Evolutionary conservation across 768 basidiomycete species (phyloP).

Genomic region (Macrolepiota dolichaula): DNA sequence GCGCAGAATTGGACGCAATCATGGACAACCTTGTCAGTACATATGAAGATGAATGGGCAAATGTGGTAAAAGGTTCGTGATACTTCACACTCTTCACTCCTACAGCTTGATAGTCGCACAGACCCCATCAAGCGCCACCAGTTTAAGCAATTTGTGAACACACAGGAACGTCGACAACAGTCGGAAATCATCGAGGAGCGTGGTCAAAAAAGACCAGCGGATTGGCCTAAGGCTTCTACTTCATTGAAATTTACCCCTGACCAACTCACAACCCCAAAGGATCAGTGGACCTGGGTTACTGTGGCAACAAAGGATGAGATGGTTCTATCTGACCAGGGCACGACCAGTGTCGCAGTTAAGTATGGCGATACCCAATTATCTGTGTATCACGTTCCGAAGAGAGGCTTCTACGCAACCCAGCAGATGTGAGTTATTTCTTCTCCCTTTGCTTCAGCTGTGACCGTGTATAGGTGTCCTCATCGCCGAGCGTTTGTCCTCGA

Average conservation of each 20-base stretch:
- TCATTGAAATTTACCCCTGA: constrained; percentile 39
- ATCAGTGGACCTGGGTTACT: constrained; percentile 54
- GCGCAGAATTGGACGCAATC: constrained; percentile 58
- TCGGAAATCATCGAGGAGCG: constrained; percentile 57
- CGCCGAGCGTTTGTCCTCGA: constrained; percentile 65
- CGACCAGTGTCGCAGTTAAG: constrained; percentile 52
- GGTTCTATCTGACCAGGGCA: constrained; percentile 37
- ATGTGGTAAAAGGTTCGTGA: constrained; percentile 43
- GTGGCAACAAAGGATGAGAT: constrained; percentile 49
- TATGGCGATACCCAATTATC: constrained; percentile 68
- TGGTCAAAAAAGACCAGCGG: constrained; percentile 59
- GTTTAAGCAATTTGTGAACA: constrained; percentile 68
- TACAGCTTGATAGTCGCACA: not conserved
- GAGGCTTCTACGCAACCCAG: constrained; percentile 64
- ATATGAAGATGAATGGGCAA: constrained; percentile 69
- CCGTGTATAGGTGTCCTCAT: constrained; percentile 32
- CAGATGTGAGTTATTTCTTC: constrained; percentile 39
- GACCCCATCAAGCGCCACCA: constrained; percentile 44
- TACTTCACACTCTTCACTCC: constrained; percentile 6
- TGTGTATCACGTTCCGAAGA: constrained; percentile 58
- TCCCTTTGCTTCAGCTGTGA: not conserved
- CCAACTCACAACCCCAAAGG: constrained; percentile 39
- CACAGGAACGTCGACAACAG: constrained; percentile 39
- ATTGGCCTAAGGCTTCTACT: constrained; percentile 61
- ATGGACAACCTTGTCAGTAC: constrained; percentile 66